Conservation (phyloP, 345 rosid species). For the Sonneratia alba region DNA sequence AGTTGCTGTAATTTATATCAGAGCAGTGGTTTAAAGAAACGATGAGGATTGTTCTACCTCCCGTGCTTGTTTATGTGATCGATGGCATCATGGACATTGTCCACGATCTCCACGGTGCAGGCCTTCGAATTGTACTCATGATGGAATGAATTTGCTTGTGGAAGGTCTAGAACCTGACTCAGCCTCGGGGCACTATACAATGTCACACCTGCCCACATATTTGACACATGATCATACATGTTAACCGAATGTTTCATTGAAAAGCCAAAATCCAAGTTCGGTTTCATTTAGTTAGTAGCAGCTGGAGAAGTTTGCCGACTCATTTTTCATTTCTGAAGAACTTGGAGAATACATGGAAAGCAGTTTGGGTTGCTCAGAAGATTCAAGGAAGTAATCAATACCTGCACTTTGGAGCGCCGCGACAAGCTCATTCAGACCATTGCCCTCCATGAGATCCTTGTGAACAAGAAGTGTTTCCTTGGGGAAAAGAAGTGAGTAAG, state of each 20-base stretch:
- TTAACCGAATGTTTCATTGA: not conserved
- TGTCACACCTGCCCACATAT: constrained; percentile 45
- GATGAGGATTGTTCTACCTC: constrained; percentile 32
- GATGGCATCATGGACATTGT: constrained; percentile 68
- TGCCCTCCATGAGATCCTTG: constrained; percentile 55
- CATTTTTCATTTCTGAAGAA: no score
- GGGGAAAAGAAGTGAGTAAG: not conserved
- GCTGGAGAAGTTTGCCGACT: no score
- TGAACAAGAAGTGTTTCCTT: constrained; percentile 98
- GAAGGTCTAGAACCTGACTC: constrained; percentile 41
- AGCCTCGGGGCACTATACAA: constrained; percentile 79
- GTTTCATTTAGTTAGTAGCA: no score
- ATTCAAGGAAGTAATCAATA: constrained; percentile 10
- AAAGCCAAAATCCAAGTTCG: not conserved
- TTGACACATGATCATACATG: not conserved
- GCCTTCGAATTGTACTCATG: constrained; percentile 77
- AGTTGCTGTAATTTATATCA: not conserved
- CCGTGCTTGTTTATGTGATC: constrained; percentile 86
- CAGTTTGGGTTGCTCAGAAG: no score
- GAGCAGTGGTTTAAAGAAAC: not conserved
- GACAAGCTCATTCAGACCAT: constrained; percentile 44
- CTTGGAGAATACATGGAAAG: no score
- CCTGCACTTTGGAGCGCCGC: constrained; percentile 59
- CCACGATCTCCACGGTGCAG: constrained; percentile 86
- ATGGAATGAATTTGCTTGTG: constrained; percentile 53